Evolutionary conservation across 2,329 filamentous ascomycete genomes (phyloP), one percentile per base, ranked within the genome.

Genomic region (Elsinoe perseae): DNA sequence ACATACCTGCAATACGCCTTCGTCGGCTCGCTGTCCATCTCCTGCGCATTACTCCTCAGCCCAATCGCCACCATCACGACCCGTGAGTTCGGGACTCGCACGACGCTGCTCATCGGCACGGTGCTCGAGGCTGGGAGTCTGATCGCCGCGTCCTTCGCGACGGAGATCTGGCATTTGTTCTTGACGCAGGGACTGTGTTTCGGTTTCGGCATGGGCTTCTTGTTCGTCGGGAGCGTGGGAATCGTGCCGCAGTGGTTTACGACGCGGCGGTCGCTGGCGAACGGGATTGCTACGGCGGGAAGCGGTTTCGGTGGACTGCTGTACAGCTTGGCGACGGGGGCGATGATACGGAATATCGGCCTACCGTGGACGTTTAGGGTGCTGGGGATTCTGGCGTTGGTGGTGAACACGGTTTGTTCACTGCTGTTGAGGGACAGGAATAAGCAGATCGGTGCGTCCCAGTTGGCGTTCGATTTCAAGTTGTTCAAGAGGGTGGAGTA

Each of bases 241-340:
- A 79, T 89, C 9, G 75, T 86, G 0, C 80, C 86, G 1, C 86
- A 90, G 66, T 90, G 86, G 86, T 91, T 91, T 65, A 80, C 76
- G 8, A 83, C 80, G 28, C 77, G 77, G 23, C 78, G 86, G 1
- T 85, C 82, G 25, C 75, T 90, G 12, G 86, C 86, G 9, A 89
- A 86, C 60, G 82, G 85, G 1, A 76, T 87, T 16, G 75, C 79
- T 0, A 80, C 85, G 1, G 79, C 80, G n/a, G 88, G 87, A 1
- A 84, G 81, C 14, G 87, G 87, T 0, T 73, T 91, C 4, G 87
- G 87, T n/a, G 88, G 88, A 0, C 71, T 89, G 25, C 69, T 81
- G 2, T 89, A 88, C 69, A 83, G 81, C 1, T 75, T 89, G 4
- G 81, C 80, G 0, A 77, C 84, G 0, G 83, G 85, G 27, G 80